phyloP scores from a whole-genome alignment of 176 grass and related monocot species.

The Elymus sibiricus region DNA sequence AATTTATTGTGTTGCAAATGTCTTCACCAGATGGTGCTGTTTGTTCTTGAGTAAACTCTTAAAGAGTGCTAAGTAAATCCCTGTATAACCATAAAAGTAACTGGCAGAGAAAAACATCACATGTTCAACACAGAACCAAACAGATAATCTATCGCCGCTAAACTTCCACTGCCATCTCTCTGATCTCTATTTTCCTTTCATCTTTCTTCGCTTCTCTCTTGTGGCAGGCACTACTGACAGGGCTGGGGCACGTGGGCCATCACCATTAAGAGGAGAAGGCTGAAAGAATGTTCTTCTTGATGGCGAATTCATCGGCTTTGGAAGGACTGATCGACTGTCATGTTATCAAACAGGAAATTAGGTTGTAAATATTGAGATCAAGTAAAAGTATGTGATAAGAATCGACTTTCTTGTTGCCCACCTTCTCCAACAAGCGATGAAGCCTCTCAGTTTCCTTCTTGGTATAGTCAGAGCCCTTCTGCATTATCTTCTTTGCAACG shows the following conservation, averaged over 20 bases:
- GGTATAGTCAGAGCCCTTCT: conserved; percentile 72
- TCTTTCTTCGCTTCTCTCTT: neutral
- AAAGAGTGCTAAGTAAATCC: neutral
- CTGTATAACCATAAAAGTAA: conserved; percentile 12
- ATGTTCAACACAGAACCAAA: neutral
- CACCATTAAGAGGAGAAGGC: conserved; percentile 64
- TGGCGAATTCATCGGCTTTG: conserved; percentile 87
- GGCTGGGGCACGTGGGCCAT: neutral
- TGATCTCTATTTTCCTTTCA: neutral
- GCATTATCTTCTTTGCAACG: conserved; percentile 62
- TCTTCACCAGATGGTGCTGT: neutral
- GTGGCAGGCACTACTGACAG: neutral
- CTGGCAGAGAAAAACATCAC: neutral
- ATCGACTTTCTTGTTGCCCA: conserved; percentile 13
- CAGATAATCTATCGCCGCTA: neutral
- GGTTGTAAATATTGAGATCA: neutral
- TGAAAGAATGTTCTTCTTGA: conserved; percentile 97
- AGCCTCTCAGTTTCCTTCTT: conserved; percentile 90
- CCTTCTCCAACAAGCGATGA: conserved; percentile 87
- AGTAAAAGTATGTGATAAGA: neutral
- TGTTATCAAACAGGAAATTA: conserved; percentile 26
- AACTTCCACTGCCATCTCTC: conserved; percentile 23
- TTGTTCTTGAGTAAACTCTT: conserved; percentile 15
- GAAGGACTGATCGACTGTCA: conserved; percentile 69
- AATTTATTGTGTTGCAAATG: conserved; percentile 22